These are phyloP conservation scores for Withania somnifera DNA, from an alignment of 305 asterid species.

Conservation along the genomic window DNA sequence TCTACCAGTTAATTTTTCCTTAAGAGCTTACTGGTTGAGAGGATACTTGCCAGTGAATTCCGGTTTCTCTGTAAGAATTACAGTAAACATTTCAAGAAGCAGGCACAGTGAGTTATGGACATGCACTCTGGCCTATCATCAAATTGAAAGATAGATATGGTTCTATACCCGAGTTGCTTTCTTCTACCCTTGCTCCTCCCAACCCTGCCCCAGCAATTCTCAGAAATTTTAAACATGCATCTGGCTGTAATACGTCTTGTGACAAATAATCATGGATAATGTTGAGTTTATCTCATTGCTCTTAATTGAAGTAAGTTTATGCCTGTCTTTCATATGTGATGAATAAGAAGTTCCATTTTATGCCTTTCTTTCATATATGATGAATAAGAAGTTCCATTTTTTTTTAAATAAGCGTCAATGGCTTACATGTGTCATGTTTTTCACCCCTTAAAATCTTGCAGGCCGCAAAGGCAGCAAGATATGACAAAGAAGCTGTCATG, in stretches of 20 bases:
- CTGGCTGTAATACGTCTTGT: neutral
- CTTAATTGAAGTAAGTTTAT: neutral
- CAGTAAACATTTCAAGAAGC: neutral
- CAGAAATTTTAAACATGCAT: neutral
- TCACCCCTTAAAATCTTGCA: conserved; percentile 5
- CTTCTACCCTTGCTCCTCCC: neutral
- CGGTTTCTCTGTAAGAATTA: neutral
- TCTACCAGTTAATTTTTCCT: neutral
- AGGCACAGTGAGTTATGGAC: neutral
- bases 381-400: neutral
- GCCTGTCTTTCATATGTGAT: neutral
- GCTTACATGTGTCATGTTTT: neutral
- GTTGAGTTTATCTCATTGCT: neutral
- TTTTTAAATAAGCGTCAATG: neutral
- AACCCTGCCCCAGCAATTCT: neutral
- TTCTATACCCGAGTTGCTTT: neutral
- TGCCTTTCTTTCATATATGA: neutral
- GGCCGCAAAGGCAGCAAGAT: conserved; percentile 86
- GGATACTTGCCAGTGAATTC: neutral
- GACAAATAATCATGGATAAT: neutral
- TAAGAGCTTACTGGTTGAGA: neutral
- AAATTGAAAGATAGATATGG: neutral
- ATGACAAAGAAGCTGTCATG: conserved; percentile 82
- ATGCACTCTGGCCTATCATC: neutral
- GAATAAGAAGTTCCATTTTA: neutral